Conservation (phyloP, 2,329 filamentous ascomycete genomes). For the Ascochyta koolunga region DNA sequence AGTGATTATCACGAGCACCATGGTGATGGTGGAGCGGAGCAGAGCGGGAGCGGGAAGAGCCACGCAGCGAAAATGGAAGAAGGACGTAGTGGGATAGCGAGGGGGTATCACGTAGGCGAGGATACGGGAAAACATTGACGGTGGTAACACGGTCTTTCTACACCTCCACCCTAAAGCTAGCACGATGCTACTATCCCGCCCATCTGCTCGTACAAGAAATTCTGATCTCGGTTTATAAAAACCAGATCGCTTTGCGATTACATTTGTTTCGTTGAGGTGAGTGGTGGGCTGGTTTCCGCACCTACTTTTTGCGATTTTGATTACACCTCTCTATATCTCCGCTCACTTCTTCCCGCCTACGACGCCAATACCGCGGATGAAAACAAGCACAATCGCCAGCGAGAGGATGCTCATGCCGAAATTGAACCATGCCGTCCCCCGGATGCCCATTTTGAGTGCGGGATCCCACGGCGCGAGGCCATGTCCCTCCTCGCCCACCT, state of each 20-base stretch:
- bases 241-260: too few species aligned
- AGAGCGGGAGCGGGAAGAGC: conserved; percentile 62
- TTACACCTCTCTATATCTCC: too few species aligned
- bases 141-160: too few species aligned
- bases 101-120: conserved; percentile 81
- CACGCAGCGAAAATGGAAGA: conserved; percentile 77
- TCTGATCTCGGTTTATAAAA: too few species aligned
- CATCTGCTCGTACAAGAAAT: too few species aligned
- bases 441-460: conserved; percentile 46
- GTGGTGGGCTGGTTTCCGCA: too few species aligned
- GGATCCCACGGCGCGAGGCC: conserved; percentile 27
- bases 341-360: conserved; percentile 16
- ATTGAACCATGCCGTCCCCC: conserved; percentile 50
- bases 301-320: too few species aligned
- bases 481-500: conserved; percentile 34
- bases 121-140: conserved; percentile 33
- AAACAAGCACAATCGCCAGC: conserved; percentile 41
- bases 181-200: too few species aligned
- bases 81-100: conserved; percentile 84
- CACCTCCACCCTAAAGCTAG: too few species aligned
- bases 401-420: conserved; percentile 46
- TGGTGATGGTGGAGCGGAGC: too few species aligned
- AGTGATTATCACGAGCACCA: conserved; percentile 74
- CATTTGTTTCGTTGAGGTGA: too few species aligned
- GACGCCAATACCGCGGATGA: conserved; percentile 30